Evolutionary conservation across 1,139 yeast species (phyloP), one percentile per base, ranked within the genome.

Genomic region (Yamadazyma mexicana): DNA sequence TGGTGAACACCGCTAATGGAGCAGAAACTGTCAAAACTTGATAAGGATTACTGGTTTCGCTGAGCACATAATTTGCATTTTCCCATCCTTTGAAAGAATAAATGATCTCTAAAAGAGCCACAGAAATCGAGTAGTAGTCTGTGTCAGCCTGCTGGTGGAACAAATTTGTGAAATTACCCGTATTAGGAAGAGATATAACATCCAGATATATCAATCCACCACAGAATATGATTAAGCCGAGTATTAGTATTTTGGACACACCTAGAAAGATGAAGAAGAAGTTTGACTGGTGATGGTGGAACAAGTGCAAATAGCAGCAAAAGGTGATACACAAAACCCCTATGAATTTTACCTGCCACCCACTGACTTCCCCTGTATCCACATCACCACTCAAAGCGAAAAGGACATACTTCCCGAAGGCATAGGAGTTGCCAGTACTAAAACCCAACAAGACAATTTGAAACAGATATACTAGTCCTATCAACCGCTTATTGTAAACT

Each of bases 11-110:
- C 1, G 92, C 87, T 17, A 73, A 54, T 8, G 94, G 94, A 11
- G 91, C 92, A 0, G 91, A 87, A 33, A 80, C 64, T 35, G 77
- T 82, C 44, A 86, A 69, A 14, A 86, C 83, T 45, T 77, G 74
- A 40, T 79, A 77, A 0, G 94, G 94, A 52, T 85, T 62, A 12
- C 60, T 58, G 23, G 69, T 62, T 45, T 70, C 75, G 48, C 56
- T 65, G 22, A 70, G 56, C 8, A 70, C 75, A 40, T 69, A 70
- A 45, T 70, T 70, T 39, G 69, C 75, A 45, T 70, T 70, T 48
- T 70, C 75, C 76, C 76, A 49, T 1, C 53, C 53, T 40, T 49
- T 49, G 31, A 49, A 49, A 1, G 53, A 49, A 30, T 49, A 49
- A 61, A 70, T 64, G 32, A 70, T 67, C 44, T 69, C 74, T 18